phyloP scores from a whole-genome alignment of 2,329 filamentous ascomycete genomes.

The Tolypocladium ophioglossoides region DNA sequence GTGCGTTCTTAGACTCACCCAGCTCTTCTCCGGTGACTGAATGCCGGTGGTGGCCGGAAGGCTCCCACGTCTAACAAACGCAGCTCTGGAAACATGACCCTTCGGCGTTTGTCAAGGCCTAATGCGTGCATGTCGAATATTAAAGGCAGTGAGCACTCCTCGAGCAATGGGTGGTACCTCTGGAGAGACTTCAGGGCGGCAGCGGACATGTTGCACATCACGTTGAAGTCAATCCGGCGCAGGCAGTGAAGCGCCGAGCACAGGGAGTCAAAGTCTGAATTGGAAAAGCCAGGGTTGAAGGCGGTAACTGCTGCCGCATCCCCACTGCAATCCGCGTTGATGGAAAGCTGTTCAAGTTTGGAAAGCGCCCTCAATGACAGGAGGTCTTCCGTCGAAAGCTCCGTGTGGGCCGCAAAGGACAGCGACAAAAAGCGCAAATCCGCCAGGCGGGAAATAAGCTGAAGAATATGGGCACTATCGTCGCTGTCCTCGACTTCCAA shows the following conservation, averaged over 20 bases:
- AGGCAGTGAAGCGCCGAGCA: neutral
- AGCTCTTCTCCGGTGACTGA: neutral
- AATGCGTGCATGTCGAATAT: neutral
- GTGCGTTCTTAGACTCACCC: neutral
- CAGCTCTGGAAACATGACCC: neutral
- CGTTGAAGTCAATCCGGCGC: neutral
- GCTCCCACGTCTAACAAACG: neutral
- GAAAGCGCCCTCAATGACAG: neutral
- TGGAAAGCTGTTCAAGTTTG: neutral
- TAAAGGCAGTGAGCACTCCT: neutral
- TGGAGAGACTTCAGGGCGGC: neutral
- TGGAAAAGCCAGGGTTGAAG: neutral
- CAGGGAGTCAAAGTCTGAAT: neutral
- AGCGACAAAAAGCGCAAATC: neutral
- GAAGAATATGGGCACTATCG: too few species aligned
- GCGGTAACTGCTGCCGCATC: neutral
- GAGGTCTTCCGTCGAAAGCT: neutral
- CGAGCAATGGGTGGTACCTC: neutral
- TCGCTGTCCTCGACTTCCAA: too few species aligned
- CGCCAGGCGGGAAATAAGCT: too few species aligned
- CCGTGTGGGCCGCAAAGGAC: neutral
- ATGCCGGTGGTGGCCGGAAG: neutral
- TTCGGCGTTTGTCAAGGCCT: neutral
- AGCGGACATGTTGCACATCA: neutral
- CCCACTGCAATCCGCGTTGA: neutral